Conservation (phyloP, 2,329 filamentous ascomycete species). For the Trichoderma sp. region DNA sequence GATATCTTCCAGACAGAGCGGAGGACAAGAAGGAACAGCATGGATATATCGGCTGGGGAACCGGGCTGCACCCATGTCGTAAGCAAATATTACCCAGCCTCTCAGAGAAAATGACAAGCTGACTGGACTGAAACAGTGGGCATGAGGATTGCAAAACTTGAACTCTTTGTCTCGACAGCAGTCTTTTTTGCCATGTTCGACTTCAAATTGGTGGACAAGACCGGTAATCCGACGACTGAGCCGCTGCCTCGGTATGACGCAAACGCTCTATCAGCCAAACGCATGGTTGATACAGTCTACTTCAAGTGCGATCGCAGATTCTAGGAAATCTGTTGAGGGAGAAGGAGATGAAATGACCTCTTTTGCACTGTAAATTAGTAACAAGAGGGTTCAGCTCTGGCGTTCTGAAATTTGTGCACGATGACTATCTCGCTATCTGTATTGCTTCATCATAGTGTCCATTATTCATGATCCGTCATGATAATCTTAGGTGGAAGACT, state of each 20-base stretch:
- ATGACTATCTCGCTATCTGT: not conserved
- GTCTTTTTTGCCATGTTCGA: constrained; percentile 55
- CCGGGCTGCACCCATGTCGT: constrained; percentile 43
- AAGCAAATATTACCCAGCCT: constrained; percentile 25
- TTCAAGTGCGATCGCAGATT: constrained; percentile 22
- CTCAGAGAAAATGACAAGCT: too few relatives aligned
- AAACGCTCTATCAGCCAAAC: constrained; percentile 14
- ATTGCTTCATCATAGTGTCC: not conserved
- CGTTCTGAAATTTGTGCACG: not conserved
- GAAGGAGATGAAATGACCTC: too few relatives aligned
- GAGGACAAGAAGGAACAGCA: constrained; percentile 46
- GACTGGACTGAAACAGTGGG: constrained; percentile 1
- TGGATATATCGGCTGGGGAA: constrained; percentile 43
- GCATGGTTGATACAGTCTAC: not conserved
- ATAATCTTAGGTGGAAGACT: not conserved
- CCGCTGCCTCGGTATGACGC: constrained; percentile 28
- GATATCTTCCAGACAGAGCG: constrained; percentile 50
- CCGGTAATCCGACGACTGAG: constrained; percentile 37
- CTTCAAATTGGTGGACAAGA: constrained; percentile 46
- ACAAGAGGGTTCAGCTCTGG: not conserved
- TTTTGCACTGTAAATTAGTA: not conserved
- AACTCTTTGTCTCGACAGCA: constrained; percentile 53
- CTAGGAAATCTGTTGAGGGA: not conserved
- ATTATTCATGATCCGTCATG: not conserved
- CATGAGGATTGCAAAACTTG: constrained; percentile 53